These are phyloP conservation scores for Sicyos baderoa DNA, from an alignment of 306 rosid genomes.

Conservation along the genomic window DNA sequence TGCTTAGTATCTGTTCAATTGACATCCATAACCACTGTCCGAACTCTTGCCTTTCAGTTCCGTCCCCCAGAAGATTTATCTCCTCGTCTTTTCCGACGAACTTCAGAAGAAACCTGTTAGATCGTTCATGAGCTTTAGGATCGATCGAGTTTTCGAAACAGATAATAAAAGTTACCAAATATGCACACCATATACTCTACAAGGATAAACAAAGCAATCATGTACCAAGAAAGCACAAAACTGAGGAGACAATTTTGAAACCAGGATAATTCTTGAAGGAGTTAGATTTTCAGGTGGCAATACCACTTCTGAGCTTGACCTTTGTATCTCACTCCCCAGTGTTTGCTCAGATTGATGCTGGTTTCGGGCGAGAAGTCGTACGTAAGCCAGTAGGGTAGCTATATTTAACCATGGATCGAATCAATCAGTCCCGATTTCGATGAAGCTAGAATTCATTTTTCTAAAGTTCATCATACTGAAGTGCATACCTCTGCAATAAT, in stretches of 20 bases:
- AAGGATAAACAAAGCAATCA: background rate
- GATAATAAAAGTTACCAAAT: background rate
- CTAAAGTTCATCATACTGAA: background rate
- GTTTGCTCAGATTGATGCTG: slow-evolving; percentile 48
- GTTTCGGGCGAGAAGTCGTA: slow-evolving; percentile 75
- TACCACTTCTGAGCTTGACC: slow-evolving; percentile 92
- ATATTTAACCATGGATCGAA: slow-evolving; percentile 19
- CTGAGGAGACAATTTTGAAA: background rate
- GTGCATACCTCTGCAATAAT: slow-evolving; percentile 55
- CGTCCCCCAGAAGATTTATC: slow-evolving; percentile 85
- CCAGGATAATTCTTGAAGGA: background rate
- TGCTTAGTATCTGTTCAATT: slow-evolving; percentile 48
- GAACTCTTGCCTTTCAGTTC: slow-evolving; percentile 80
- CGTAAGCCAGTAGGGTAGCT: slow-evolving; percentile 76
- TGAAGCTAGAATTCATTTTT: background rate
- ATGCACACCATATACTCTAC: background rate
- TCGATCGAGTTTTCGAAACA: background rate
- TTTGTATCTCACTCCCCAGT: slow-evolving; percentile 78
- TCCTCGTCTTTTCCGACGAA: slow-evolving; percentile 74
- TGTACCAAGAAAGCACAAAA: background rate
- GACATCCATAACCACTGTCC: slow-evolving; percentile 86
- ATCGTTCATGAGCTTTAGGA: slow-evolving; percentile 4
- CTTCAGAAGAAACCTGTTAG: slow-evolving; percentile 66
- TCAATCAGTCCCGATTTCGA: background rate
- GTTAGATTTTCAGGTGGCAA: slow-evolving; percentile 2